Evolutionary conservation across 805 yeast species (phyloP), one percentile per base, ranked within the genome.

Genomic region (Kuraishia hungarica): DNA sequence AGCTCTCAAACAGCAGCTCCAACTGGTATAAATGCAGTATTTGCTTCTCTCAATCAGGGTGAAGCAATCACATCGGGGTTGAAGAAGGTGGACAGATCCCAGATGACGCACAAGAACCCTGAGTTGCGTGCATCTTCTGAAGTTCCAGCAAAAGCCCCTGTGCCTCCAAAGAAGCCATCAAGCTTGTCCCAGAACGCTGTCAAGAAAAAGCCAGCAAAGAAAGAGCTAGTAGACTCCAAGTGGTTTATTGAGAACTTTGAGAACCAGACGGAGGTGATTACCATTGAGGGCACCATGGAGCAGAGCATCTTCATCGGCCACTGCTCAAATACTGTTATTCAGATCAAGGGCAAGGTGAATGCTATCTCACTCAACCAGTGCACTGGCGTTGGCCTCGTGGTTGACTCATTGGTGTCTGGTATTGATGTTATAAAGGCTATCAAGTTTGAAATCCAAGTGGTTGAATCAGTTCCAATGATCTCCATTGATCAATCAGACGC

Each of bases 101-200:
- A 91, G 71, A 89, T 89, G 91, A 90, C 97, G 22, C 97, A 90
- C 71, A 91, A 90, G 72, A 89, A 91, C 69, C 96, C 97, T 1
- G 84, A 76, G 51, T 75, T 92, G 62, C 86, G 97, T 64, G 78
- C 74, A 11, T 69, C 81, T 3, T 77, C 83, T 2, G 69, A 79
- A 2, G 78, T 80, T 22, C 77, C 80, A 2, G 67, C 75, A 1
- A 77, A 78, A 65, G 74, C 78, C 51, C 96, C 97, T 47, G 78
- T 80, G 26, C 89, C 89, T 50, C 96, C 97, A 57, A 88, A 86
- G 77, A 90, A 90, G 66, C 97, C 97, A 52, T 69, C 80, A 7
- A 76, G 80, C 46, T 73, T 90, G 58, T 76, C 82, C 3, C 55
- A 67, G 39, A 62, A 60, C 39, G 53, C 54, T 28, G 58, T 55